A percentile compares a stretch with the other conserved stretches of the same genome.
These are phyloP conservation scores for Claviceps purpurea DNA, from an alignment of 2,329 filamentous ascomycete genomes.

Conservation along the genomic window DNA sequence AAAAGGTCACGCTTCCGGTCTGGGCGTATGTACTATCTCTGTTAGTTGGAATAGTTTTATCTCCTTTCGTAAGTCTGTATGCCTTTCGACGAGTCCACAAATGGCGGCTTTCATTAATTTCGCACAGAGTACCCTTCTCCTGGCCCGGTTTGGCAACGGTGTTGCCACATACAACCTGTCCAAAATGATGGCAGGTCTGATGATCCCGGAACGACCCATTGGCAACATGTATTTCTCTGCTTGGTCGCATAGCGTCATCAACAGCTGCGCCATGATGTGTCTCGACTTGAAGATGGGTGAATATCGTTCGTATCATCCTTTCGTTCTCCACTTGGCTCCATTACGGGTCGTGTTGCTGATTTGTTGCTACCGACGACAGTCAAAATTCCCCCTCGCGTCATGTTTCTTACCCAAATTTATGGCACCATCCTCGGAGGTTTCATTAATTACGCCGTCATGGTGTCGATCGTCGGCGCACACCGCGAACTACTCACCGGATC, in stretches of 20 bases:
- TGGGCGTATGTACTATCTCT: conserved; percentile 24
- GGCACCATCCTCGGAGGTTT: conserved; percentile 27
- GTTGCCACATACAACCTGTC: conserved; percentile 32
- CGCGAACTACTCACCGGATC: conserved; percentile 25
- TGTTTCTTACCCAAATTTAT: conserved; percentile 25
- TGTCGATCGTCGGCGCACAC: conserved; percentile 28
- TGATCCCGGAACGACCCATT: conserved; percentile 35
- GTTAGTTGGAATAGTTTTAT: conserved; percentile 11
- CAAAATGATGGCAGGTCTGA: conserved; percentile 40
- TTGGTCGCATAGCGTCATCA: conserved; percentile 45
- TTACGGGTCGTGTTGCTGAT: neutral
- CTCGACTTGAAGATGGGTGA: conserved; percentile 45
- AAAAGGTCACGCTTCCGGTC: conserved; percentile 20
- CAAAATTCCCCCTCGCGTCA: conserved; percentile 26
- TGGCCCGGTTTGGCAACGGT: conserved; percentile 39
- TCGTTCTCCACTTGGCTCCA: neutral
- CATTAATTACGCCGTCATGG: conserved; percentile 33
- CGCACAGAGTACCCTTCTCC: conserved; percentile 34
- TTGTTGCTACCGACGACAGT: neutral
- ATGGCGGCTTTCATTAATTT: neutral
- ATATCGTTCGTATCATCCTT: conserved; percentile 29
- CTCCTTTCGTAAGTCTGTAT: neutral
- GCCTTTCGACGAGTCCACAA: neutral
- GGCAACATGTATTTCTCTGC: conserved; percentile 46
- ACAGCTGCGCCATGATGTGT: conserved; percentile 33